Evolutionary conservation across 2,329 filamentous ascomycete species (phyloP), one percentile per base, ranked within the genome.

Genomic region (Monilinia fructigena): DNA sequence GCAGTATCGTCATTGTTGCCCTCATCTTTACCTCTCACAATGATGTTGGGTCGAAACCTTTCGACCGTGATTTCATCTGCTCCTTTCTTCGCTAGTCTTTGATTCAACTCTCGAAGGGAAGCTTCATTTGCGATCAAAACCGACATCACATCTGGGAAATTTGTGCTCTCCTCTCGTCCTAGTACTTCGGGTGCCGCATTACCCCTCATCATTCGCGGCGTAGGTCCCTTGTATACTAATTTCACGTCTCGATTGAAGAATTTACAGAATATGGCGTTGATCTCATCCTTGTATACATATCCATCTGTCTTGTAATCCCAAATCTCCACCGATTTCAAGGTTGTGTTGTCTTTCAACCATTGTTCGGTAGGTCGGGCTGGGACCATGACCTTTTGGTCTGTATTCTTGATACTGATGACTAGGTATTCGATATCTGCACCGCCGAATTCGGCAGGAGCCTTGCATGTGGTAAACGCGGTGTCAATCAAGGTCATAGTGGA

Each of bases 21-120:
- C 47, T 64, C 67, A 63, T 78, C 77, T 50, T 78, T 77, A 1
- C 86, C 86, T 18, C 78, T 77, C 54, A 89, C 80, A 28, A 89
- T 80, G 65, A 89, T 85, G 74, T 89, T 89, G 1, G 86, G 85
- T 23, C 87, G 78, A 74, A 89, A 89, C 2, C 86, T 81, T 73
- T 88, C 86, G 66, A 88, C 83, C 0, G 80, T 83, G 45, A 87
- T 81, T n/a, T 79, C 77, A 5, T 81, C 78, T 35, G 80, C 77
- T 0, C 80, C 79, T 31, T 72, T 74, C 38, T 70, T 69, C 42
- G 66, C 71, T 31, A 89, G 77, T 18, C 86, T 80, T 3, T 72
- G 67, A 73, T 89, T 89, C 35, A 89, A 78, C 71, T 89, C 86
- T 8, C 76, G 75, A 38, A 89, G 80, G 12, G 83, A 86, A 31